Conservation (phyloP, 2,329 filamentous ascomycete species). For the Xylariaceae sp. region DNA sequence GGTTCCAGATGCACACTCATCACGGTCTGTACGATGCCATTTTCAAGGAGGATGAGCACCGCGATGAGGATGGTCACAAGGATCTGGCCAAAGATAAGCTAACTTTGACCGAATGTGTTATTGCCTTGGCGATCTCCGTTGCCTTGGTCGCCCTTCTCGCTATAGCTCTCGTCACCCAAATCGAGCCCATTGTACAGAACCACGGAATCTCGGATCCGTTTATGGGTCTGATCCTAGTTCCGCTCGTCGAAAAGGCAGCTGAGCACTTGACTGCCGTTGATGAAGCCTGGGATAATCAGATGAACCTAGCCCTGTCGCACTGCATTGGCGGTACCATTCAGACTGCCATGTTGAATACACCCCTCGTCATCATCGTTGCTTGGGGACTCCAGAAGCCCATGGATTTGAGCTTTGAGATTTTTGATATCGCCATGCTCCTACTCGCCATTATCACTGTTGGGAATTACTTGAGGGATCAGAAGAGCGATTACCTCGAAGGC, state of each 20-base stretch:
- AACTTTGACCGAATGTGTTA: conserved; percentile 66
- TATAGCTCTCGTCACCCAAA: conserved; percentile 69
- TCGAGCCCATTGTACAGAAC: conserved; percentile 51
- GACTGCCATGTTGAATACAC: conserved; percentile 83
- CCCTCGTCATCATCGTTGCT: conserved; percentile 75
- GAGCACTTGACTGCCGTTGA: conserved; percentile 82
- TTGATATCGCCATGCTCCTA: conserved; percentile 78
- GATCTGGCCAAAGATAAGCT: conserved; percentile 62
- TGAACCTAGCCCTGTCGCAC: conserved; percentile 82
- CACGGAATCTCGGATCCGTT: conserved; percentile 47
- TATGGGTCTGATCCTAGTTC: conserved; percentile 70
- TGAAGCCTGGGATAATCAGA: conserved; percentile 78
- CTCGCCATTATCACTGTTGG: conserved; percentile 83
- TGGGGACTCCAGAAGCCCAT: conserved; percentile 72
- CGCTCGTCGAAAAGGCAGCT: conserved; percentile 80
- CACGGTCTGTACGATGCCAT: conserved; percentile 73
- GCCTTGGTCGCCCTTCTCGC: conserved; percentile 70
- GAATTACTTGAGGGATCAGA: conserved; percentile 81
- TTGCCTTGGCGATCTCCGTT: conserved; percentile 62
- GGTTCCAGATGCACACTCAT: conserved; percentile 73
- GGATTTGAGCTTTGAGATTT: conserved; percentile 80
- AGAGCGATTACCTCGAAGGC: conserved; percentile 88
- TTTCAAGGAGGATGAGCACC: conserved; percentile 65
- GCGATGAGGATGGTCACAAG: conserved; percentile 59
- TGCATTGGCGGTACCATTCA: conserved; percentile 85